Evolutionary conservation across 805 yeast genomes (phyloP), one percentile per base, ranked within the genome.

Genomic region (Cyberlindnera bimundalis): DNA sequence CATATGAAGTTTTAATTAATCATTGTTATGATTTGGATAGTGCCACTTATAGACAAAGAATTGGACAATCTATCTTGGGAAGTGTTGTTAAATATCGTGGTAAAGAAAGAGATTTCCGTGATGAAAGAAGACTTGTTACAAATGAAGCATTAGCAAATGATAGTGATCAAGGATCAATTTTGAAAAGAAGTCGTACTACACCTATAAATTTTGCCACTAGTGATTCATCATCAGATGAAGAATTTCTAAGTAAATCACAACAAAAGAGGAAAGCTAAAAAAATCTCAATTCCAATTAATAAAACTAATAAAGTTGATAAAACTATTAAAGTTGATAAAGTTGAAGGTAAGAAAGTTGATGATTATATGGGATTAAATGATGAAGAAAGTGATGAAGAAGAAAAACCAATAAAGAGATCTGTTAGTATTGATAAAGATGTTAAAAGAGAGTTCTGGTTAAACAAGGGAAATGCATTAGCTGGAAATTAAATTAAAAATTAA

Each of bases 81-180:
- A 85, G 83, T 47, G 82, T 86, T 13, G 84, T 87, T 45, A 80
- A 78, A 53, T 82, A 79, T 56, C 76, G 73, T 44, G 95, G 95
- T 8, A 78, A 77, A 48, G 78, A 74, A 51, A 68, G 96, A 59
- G 88, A 84, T 56, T 85, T 85, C 58, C 78, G 75, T 37, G 93
- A 85, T 61, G 91, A 84, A 43, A 71, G 95, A 60, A 65, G 63
- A 29, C 62, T 73, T 44, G 85, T 83, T 3, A 59, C 65, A 4
- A 84, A 84, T 59, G 74, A 76, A 43, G 90, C 91, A 1, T 53
- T 65, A 33, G 47, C 52, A 6, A 65, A 61, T 33, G 62, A 59
- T 45, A 65, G 31, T 15, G 26, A 37, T 12, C 37, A 11, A 5
- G 40, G 10, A 4, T 43, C 42, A 1, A 34, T 39, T 4, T 13